Evolutionary conservation across 495 filamentous ascomycete species (phyloP), one percentile per base, ranked within the genome.

Genomic region (Friedmanniomyces simplex): DNA sequence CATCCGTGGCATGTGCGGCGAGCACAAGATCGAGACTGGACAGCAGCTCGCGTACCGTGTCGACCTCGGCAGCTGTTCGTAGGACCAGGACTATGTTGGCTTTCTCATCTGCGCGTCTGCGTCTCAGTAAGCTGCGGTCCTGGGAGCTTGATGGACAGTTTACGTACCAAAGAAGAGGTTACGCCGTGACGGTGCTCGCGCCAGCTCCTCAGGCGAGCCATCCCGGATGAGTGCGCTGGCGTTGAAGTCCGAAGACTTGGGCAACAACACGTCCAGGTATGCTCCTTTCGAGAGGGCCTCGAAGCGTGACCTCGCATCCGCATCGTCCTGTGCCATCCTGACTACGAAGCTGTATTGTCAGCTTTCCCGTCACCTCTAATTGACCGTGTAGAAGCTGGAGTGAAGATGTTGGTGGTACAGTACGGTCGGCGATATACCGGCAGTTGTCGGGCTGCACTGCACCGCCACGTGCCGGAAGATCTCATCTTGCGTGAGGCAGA

Each of bases 41-140:
- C 18, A 65, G 30, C 10, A 59, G 8, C 1, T 37, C 20, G 6
- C 54, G 59, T 2, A 65, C 28, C 1, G 42, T 37, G 14, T 62
- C 55, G 37, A 42, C 24, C 34, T 16, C 25, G 1, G 36, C 18
- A 20, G 52, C 14, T 13, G 63, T 55, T 45, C 36, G 41, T 16
- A 65, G 55, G 16, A 62, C 41, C 1, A 65, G 36, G 10, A 41
- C 28, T 18, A 65, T 16, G 1, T 18, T 30, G 16, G 52, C 51
- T 48, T 50, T 54, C 59, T 65, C 63, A 45, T 65, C 63, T 65
- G 46, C 24, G 20, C 41, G 30, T 53, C 61, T 60, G 39, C n/a
- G 30, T 51, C 34, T 61, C 50, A 61, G 54, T 59, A 52, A 63
- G 57, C 39, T 36, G 42, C 8, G 37, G 14, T 16, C n/a, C 20